phyloP scores from a whole-genome alignment of 805 yeast genomes.

The Priceomyces melissophilus region DNA sequence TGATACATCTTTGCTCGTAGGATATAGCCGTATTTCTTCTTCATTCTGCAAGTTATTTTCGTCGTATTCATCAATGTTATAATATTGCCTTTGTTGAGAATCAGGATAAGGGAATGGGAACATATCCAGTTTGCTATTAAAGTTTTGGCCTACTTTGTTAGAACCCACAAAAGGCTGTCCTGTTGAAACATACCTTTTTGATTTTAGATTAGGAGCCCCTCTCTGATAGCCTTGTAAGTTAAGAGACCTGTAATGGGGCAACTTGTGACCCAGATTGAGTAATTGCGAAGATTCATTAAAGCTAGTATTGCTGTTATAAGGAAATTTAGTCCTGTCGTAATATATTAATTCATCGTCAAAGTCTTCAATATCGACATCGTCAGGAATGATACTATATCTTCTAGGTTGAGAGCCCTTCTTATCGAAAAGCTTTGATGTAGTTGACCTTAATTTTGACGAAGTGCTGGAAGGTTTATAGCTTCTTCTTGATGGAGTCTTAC shows the following conservation, averaged over 20 bases:
- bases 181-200: slow-evolving; percentile 36
- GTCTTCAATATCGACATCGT: slow-evolving; percentile 54
- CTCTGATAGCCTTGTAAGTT: slow-evolving; percentile 25
- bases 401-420: slow-evolving; percentile 69
- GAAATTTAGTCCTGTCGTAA: slow-evolving; percentile 41
- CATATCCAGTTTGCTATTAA: slow-evolving; percentile 18
- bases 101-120: slow-evolving; percentile 36
- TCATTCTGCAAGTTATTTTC: slow-evolving; percentile 19
- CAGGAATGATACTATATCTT: slow-evolving; percentile 69
- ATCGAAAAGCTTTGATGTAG: slow-evolving; percentile 72
- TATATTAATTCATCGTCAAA: slow-evolving; percentile 52
- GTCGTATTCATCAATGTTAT: slow-evolving; percentile 39
- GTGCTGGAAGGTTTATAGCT: slow-evolving; percentile 29
- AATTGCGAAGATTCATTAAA: slow-evolving; percentile 32
- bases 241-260: slow-evolving; percentile 41
- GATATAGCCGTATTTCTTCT: slow-evolving; percentile 10
- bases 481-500: slow-evolving; percentile 22
- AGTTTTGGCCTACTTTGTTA: slow-evolving; percentile 6
- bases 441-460: slow-evolving; percentile 52
- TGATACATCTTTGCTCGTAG: slow-evolving; percentile 11
- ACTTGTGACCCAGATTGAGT: slow-evolving; percentile 19
- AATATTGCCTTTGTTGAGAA: slow-evolving; percentile 25
- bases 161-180: slow-evolving; percentile 25
- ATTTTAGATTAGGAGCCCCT: slow-evolving; percentile 15
- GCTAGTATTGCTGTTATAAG: slow-evolving; percentile 25